Conservation (phyloP, 1,284 basidiomycete species). For the Malassezia restricta region DNA sequence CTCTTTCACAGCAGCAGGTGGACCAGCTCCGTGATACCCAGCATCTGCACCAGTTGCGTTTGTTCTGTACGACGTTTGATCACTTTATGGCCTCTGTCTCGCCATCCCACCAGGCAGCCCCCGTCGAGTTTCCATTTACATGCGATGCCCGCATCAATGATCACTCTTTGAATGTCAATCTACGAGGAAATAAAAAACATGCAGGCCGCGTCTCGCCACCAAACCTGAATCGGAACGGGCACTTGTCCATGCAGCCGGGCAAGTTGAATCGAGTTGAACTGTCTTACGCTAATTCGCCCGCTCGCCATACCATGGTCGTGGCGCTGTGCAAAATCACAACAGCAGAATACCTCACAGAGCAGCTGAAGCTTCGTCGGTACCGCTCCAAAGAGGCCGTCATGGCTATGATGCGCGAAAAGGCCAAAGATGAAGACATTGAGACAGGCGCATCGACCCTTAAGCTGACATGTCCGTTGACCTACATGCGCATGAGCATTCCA, state of each 20-base stretch:
- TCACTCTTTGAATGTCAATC: conserved; percentile 20
- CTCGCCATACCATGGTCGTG: conserved; percentile 20
- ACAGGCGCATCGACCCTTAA: conserved; percentile 34
- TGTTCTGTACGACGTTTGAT: conserved; percentile 33
- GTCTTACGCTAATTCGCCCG: conserved; percentile 29
- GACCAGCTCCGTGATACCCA: conserved; percentile 16
- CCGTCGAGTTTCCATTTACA: conserved; percentile 34
- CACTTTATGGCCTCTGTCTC: conserved; percentile 22
- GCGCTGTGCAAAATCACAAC: conserved; percentile 27
- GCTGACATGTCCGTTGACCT: conserved; percentile 57
- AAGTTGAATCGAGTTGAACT: conserved; percentile 32
- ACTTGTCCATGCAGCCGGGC: conserved; percentile 10
- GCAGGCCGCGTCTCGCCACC: conserved; percentile 35
- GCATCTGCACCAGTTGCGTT: conserved; percentile 20
- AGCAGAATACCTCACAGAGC: conserved; percentile 24
- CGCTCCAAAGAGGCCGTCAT: conserved; percentile 32
- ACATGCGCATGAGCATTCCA: conserved; percentile 70
- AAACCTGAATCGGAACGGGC: conserved; percentile 35
- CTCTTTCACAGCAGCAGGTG: conserved; percentile 18
- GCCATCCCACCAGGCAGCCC: conserved; percentile 8
- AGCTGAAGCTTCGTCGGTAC: conserved; percentile 22
- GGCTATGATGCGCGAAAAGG: conserved; percentile 24
- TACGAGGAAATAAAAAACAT: conserved; percentile 38
- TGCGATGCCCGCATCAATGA: conserved; percentile 38
- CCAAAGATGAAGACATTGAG: conserved; percentile 40